phyloP scores from a whole-genome alignment of 148 eudicot genomes.

The Spergularia bocconei region DNA sequence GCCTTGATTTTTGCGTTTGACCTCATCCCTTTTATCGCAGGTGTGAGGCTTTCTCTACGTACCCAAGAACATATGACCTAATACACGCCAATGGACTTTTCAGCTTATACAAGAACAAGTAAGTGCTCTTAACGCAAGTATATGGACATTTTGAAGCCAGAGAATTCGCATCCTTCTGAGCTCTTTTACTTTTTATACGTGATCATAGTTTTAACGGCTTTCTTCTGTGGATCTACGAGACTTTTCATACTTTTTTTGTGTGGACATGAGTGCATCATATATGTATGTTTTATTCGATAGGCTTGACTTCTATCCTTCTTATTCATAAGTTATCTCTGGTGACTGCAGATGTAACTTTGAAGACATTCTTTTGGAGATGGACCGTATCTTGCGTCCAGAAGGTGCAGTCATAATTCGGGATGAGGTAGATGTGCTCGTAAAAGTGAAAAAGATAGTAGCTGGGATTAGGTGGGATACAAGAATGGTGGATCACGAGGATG shows the following conservation, averaged over 20 bases:
- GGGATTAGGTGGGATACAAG: constrained; percentile 86
- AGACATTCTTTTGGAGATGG: constrained; percentile 94
- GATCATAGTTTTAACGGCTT: too few species aligned
- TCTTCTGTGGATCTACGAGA: too few species aligned
- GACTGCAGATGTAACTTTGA: constrained; percentile 66
- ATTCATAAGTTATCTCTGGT: not conserved
- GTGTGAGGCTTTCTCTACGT: constrained; percentile 94
- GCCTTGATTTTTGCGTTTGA: not conserved
- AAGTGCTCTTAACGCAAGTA: constrained; percentile 22
- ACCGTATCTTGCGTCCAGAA: constrained; percentile 86
- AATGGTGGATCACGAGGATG: constrained; percentile 88
- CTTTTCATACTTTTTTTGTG: too few species aligned
- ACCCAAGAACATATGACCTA: constrained; percentile 92
- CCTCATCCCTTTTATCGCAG: constrained; percentile 30
- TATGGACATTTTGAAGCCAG: not conserved
- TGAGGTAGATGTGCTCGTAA: constrained; percentile 73
- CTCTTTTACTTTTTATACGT: too few species aligned
- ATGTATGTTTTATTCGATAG: too few species aligned
- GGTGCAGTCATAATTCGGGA: constrained; percentile 91
- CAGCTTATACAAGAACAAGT: constrained; percentile 86
- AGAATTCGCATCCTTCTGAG: too few species aligned
- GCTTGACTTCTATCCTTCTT: not conserved
- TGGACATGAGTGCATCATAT: too few species aligned
- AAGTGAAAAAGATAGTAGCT: constrained; percentile 61
- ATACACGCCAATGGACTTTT: constrained; percentile 89